These are phyloP conservation scores for Baorangia bicolor DNA, from an alignment of 768 basidiomycete species.

Conservation along the genomic window DNA sequence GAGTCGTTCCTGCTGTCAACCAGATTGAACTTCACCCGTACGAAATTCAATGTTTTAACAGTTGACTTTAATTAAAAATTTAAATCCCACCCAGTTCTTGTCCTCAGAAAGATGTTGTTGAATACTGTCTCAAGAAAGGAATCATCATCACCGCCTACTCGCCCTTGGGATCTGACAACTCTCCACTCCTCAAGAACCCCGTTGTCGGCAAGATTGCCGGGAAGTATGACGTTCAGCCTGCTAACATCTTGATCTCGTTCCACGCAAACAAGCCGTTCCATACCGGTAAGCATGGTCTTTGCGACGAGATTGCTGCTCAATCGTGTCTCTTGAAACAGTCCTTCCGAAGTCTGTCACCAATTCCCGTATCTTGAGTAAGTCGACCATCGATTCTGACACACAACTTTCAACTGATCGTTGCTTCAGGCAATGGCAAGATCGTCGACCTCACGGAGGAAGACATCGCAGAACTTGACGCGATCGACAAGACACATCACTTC, in stretches of 20 bases:
- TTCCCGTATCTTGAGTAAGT: conserved; percentile 53
- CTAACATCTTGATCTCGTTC: conserved; percentile 65
- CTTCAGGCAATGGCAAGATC: conserved; percentile 49
- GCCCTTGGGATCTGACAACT: conserved; percentile 66
- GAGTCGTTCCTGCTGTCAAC: conserved; percentile 68
- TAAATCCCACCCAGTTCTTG: conserved; percentile 44
- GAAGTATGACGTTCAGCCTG: conserved; percentile 54
- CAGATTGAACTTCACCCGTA: conserved; percentile 76
- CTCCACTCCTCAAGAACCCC: conserved; percentile 60
- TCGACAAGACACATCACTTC: conserved; percentile 59
- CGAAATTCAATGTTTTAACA: conserved; percentile 13
- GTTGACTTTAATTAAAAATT: neutral
- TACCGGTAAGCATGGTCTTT: conserved; percentile 35
- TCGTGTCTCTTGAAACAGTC: conserved; percentile 34
- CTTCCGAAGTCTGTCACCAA: conserved; percentile 75
- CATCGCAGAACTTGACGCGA: conserved; percentile 49
- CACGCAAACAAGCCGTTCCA: conserved; percentile 65
- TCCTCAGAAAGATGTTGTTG: conserved; percentile 61
- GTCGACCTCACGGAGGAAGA: conserved; percentile 62
- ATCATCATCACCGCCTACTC: conserved; percentile 75
- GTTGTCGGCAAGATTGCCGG: conserved; percentile 58
- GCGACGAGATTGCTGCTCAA: neutral
- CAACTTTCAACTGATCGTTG: neutral
- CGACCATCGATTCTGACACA: neutral
- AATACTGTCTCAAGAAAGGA: conserved; percentile 56